Percentiles rank a stretch among this genome's conserved stretches.
Conservation (phyloP, 2,329 filamentous ascomycete species). For the Aspergillus latus region DNA sequence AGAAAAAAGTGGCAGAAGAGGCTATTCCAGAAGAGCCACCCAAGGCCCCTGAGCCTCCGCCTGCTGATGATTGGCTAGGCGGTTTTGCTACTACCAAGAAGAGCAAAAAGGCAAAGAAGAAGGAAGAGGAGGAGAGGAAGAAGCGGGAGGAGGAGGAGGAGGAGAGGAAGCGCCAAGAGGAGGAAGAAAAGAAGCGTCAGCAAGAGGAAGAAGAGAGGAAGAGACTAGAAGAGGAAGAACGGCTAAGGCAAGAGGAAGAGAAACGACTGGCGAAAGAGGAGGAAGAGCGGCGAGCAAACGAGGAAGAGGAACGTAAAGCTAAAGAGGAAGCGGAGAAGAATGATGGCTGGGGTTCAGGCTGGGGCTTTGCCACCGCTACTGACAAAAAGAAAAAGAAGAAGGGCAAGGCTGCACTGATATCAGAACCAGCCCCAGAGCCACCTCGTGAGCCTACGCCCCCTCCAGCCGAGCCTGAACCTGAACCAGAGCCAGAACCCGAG, state of each 20-base stretch:
- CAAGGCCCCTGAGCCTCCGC: conserved; percentile 26
- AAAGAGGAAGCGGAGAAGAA: conserved; percentile 21
- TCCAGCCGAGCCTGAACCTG: conserved; percentile 24
- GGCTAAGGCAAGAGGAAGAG: conserved; percentile 5
- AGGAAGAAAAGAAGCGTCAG: conserved; percentile 47
- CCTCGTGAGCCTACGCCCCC: conserved; percentile 18
- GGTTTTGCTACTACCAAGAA: conserved; percentile 38
- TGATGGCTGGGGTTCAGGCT: conserved; percentile 25
- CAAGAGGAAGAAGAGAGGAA: conserved; percentile 43
- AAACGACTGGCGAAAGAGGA: conserved; percentile 15
- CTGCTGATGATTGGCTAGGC: conserved; percentile 37
- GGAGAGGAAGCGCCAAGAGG: conserved; percentile 41
- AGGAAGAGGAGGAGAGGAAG: conserved; percentile 13
- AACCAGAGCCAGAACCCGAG: conserved; percentile 33
- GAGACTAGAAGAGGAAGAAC: conserved; percentile 41
- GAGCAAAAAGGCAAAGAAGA: conserved; percentile 43
- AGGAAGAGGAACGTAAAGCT: conserved; percentile 20
- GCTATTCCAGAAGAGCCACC: conserved; percentile 26
- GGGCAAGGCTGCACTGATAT: conserved; percentile 20
- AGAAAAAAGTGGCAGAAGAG: conserved; percentile 34
- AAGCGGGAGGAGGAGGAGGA: conserved; percentile 25
- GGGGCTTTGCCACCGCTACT: conserved; percentile 26
- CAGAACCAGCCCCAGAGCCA: conserved; percentile 18
- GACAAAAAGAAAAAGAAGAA: conserved; percentile 36
- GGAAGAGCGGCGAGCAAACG: conserved; percentile 24